These are phyloP conservation scores for Macadamia integrifolia DNA, from an alignment of 164 flowering plant species.

Conservation along the genomic window DNA sequence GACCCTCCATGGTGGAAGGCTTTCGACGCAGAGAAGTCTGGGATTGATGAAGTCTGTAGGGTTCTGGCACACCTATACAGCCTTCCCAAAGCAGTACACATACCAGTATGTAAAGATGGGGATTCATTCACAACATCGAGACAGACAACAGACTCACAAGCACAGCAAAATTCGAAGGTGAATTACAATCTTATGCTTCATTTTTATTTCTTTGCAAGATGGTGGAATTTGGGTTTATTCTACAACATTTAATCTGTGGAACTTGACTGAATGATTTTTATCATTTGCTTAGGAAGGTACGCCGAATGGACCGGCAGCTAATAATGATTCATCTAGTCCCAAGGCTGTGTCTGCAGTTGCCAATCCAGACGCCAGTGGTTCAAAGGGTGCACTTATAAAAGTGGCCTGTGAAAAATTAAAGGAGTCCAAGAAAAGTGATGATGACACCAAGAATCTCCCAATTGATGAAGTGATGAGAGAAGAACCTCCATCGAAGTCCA, in stretches of 20 bases:
- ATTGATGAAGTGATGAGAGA: slow-evolving; percentile 46
- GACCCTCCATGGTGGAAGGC: slow-evolving; percentile 99
- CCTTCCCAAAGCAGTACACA: slow-evolving; percentile 79
- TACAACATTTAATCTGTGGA: background rate
- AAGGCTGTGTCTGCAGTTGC: slow-evolving; percentile 20
- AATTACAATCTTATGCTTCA: background rate
- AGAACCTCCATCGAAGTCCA: slow-evolving; percentile 38
- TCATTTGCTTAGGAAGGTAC: slow-evolving; percentile 38
- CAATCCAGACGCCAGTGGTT: slow-evolving; percentile 38
- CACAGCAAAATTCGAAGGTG: slow-evolving; percentile 55
- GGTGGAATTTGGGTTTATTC: background rate
- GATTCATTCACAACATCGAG: slow-evolving; percentile 52
- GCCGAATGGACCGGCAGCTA: slow-evolving; percentile 25
- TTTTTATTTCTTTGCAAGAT: background rate
- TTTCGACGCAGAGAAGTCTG: slow-evolving; percentile 85
- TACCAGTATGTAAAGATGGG: slow-evolving; percentile 79
- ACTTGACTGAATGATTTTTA: slow-evolving; percentile 5
- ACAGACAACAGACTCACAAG: slow-evolving; percentile 46
- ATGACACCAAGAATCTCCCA: slow-evolving; percentile 39
- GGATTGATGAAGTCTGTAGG: slow-evolving; percentile 89
- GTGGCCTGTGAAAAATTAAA: slow-evolving; percentile 46
- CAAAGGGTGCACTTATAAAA: slow-evolving; percentile 38
- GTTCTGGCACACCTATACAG: slow-evolving; percentile 78
- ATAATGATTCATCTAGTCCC: slow-evolving; percentile 23
- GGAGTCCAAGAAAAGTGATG: slow-evolving; percentile 66